Evolutionary conservation across 495 filamentous ascomycete genomes (phyloP).

Genomic region (Daldinia grandis): DNA sequence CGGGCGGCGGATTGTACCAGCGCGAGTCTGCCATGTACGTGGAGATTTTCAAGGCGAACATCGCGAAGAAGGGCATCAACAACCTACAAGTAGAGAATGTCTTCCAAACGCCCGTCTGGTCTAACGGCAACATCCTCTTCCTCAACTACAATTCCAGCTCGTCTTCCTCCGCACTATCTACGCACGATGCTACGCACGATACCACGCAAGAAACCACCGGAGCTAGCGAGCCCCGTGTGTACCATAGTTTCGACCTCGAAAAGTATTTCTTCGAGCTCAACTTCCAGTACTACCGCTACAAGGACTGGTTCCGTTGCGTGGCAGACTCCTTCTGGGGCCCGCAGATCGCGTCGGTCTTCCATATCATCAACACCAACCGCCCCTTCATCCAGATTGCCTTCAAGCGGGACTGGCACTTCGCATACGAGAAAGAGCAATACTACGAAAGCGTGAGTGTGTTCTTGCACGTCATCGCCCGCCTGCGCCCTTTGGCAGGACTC

Average conservation of each 20-base stretch:
- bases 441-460: constrained; percentile 7
- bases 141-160: background rate
- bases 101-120: background rate
- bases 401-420: background rate
- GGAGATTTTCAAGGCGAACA: background rate
- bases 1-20: background rate
- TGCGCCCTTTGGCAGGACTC: background rate
- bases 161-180: no score
- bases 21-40: background rate
- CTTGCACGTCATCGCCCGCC: constrained; percentile 10
- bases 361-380: background rate
- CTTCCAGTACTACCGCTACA: constrained; percentile 9
- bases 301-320: constrained; percentile 9
- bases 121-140: background rate
- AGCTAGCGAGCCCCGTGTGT: background rate
- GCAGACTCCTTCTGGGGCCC: constrained; percentile 23
- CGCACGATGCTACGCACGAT: background rate
- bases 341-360: background rate
- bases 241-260: background rate
- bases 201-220: background rate
- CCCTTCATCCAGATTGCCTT: constrained; percentile 19
- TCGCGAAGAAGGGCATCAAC: background rate
- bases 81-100: background rate
- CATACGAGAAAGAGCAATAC: background rate
- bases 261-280: constrained; percentile 7